These are phyloP conservation scores for Schizosaccharomyces cryophilus DNA, from an alignment of 805 yeast species.

Conservation along the genomic window DNA sequence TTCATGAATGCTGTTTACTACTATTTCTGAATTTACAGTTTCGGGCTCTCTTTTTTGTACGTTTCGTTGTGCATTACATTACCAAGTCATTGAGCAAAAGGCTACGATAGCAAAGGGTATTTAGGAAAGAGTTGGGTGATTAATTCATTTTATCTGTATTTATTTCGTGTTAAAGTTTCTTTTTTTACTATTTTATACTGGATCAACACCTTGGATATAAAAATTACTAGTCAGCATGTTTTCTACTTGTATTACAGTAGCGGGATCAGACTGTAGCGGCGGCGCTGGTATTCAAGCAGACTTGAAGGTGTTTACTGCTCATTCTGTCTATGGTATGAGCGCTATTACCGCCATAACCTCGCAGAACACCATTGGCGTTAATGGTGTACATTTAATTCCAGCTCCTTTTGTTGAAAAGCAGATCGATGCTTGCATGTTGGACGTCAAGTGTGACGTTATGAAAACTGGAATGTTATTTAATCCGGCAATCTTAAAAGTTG, in stretches of 20 bases:
- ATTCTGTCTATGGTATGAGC: slow-evolving; percentile 32
- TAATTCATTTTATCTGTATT: background rate
- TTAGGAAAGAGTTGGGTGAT: background rate
- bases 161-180: background rate
- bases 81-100: too few species aligned
- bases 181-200: background rate
- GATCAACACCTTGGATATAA: background rate
- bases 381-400: slow-evolving; percentile 18
- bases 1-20: too few species aligned
- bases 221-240: background rate
- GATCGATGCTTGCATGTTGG: slow-evolving; percentile 31
- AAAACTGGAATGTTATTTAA: slow-evolving; percentile 43
- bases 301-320: background rate
- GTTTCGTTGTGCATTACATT: too few species aligned
- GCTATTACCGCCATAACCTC: slow-evolving; percentile 61
- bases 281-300: slow-evolving; percentile 4
- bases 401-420: slow-evolving; percentile 22
- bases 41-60: too few species aligned
- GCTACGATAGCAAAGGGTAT: too few species aligned
- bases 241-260: slow-evolving; percentile 1
- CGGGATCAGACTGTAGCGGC: slow-evolving; percentile 3
- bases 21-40: too few species aligned
- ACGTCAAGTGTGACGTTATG: slow-evolving; percentile 37
- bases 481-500: slow-evolving; percentile 24
- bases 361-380: slow-evolving; percentile 34